A percentile compares a stretch with the other conserved stretches of the same genome.
These are phyloP conservation scores for Crassisporium funariophilum DNA, from an alignment of 768 basidiomycete species.

Conservation along the genomic window DNA sequence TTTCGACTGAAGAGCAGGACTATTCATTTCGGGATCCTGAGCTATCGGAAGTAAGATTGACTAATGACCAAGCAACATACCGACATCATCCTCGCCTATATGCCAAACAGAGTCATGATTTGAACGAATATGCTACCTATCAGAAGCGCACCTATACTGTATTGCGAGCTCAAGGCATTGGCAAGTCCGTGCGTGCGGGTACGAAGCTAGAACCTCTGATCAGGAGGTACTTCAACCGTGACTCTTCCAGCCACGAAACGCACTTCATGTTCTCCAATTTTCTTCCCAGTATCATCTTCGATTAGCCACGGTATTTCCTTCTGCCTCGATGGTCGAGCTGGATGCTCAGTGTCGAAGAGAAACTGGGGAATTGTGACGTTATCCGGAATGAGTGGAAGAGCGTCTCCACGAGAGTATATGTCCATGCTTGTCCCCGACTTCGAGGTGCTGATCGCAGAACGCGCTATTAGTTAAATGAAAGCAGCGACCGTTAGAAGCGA, in stretches of 20 bases:
- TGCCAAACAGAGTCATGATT: conserved; percentile 3
- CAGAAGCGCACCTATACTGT: conserved; percentile 41
- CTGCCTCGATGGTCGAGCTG: conserved; percentile 39
- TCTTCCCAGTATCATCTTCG: conserved; percentile 49
- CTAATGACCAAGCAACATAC: conserved; percentile 30
- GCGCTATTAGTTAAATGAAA: too few relatives aligned
- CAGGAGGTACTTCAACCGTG: neutral
- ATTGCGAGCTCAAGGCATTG: conserved; percentile 43
- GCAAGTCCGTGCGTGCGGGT: conserved; percentile 50
- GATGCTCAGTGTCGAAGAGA: conserved; percentile 47
- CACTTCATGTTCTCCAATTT: conserved; percentile 43
- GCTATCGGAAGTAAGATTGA: neutral
- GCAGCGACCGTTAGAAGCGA: too few relatives aligned
- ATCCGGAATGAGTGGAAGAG: conserved; percentile 48
- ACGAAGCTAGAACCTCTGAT: conserved; percentile 39
- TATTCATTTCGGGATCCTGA: conserved; percentile 21
- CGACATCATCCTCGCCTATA: conserved; percentile 51
- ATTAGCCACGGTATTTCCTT: conserved; percentile 45
- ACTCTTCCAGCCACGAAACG: neutral
- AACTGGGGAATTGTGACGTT: conserved; percentile 56
- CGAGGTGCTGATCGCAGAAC: too few relatives aligned
- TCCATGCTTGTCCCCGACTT: conserved; percentile 33
- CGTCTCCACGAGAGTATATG: conserved; percentile 27
- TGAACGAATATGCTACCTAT: neutral
- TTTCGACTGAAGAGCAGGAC: conserved; percentile 70